Conservation (phyloP, 495 filamentous ascomycete species). For the Parathielavia appendiculata region DNA sequence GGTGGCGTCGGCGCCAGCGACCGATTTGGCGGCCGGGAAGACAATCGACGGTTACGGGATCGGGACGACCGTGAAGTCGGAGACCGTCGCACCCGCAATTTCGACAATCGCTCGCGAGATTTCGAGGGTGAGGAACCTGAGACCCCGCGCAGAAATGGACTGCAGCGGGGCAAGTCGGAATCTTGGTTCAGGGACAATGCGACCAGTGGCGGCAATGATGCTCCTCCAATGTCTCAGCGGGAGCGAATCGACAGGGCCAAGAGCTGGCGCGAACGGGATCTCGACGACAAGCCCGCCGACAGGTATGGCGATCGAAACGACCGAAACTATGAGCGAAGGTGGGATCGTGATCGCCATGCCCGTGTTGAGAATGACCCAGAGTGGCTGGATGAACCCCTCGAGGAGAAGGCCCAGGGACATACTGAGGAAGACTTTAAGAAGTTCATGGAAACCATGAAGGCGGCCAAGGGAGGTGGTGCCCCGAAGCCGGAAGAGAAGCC, state of each 20-base stretch:
- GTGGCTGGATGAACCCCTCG: slow-evolving; percentile 75
- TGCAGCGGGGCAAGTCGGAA: slow-evolving; percentile 40
- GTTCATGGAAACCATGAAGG: slow-evolving; percentile 92
- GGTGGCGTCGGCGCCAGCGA: slow-evolving; percentile 35
- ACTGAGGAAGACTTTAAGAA: slow-evolving; percentile 91
- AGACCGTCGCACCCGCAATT: slow-evolving; percentile 49
- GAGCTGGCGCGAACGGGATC: slow-evolving; percentile 65
- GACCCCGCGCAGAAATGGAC: slow-evolving; percentile 51
- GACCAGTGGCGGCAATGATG: slow-evolving; percentile 36
- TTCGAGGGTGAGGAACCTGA: slow-evolving; percentile 52
- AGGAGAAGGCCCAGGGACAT: slow-evolving; percentile 61
- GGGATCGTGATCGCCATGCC: slow-evolving; percentile 61
- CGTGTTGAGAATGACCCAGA: slow-evolving; percentile 75
- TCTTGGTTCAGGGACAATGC: slow-evolving; percentile 38
- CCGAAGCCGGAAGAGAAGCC: slow-evolving; percentile 47
- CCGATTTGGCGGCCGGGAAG: slow-evolving; percentile 33
- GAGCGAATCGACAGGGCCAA: slow-evolving; percentile 54
- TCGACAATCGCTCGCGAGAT: slow-evolving; percentile 45
- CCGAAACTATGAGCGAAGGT: slow-evolving; percentile 42
- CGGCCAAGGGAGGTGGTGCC: slow-evolving; percentile 40
- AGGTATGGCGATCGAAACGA: slow-evolving; percentile 41
- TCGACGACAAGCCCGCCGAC: slow-evolving; percentile 41
- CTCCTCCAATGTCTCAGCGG: slow-evolving; percentile 40
- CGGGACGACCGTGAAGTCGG: slow-evolving; percentile 49
- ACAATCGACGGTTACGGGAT: slow-evolving; percentile 37